These are phyloP conservation scores for Botrytis fragariae DNA, from an alignment of 2,329 filamentous ascomycete species.

Conservation along the genomic window DNA sequence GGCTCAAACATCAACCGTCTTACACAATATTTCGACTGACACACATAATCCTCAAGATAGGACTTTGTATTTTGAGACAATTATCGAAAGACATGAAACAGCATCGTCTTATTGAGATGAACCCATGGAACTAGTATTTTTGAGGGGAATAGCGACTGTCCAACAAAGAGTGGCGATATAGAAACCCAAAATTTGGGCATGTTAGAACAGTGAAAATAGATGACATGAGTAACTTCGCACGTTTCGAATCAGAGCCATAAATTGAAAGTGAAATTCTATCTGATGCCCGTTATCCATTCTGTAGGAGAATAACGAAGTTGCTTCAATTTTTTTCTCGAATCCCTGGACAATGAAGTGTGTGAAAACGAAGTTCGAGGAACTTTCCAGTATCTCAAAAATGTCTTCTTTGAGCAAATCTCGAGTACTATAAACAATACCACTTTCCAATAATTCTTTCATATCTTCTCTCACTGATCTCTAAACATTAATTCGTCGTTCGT, in stretches of 20 bases:
- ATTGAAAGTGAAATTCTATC: rapidly evolving
- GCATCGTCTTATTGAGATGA: background rate
- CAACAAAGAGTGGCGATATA: background rate
- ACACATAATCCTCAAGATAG: no score
- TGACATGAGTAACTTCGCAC: background rate
- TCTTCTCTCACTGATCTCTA: background rate
- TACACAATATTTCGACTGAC: no score
- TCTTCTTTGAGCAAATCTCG: background rate
- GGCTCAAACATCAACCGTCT: no score
- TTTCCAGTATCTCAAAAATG: background rate
- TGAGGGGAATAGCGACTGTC: background rate
- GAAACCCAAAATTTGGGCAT: background rate
- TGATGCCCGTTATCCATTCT: rapidly evolving
- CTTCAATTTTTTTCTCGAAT: background rate
- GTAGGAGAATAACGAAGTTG: background rate
- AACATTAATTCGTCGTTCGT: background rate
- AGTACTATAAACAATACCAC: background rate
- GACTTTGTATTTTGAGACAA: no score
- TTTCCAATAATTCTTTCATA: background rate
- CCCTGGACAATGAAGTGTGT: background rate
- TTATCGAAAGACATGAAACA: no score
- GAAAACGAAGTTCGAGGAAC: background rate
- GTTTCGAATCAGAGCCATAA: background rate
- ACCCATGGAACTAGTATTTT: rapidly evolving
- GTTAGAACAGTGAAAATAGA: background rate